Percentiles rank a stretch among this genome's conserved stretches.
Conservation (phyloP, 306 rosid species). For the Rubus parviflorus region DNA sequence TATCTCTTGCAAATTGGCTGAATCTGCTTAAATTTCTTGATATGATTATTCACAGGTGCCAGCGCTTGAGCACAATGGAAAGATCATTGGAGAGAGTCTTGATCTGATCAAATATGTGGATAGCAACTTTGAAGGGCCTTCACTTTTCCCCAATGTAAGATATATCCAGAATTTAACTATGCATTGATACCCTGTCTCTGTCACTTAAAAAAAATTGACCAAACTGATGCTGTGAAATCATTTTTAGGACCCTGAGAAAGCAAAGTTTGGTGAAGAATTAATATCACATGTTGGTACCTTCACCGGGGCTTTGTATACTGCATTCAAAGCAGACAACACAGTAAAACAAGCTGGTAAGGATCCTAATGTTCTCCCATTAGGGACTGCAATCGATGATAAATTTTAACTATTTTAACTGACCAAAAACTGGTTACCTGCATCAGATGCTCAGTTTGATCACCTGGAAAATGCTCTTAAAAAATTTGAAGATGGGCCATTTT, state of each 20-base stretch:
- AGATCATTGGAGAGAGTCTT: slow-evolving; percentile 82
- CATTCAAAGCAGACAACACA: slow-evolving; percentile 43
- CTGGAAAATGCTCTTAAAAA: slow-evolving; percentile 73
- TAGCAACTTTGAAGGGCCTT: slow-evolving; percentile 50
- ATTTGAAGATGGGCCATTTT: slow-evolving; percentile 72
- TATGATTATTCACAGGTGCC: slow-evolving; percentile 55
- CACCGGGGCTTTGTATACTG: slow-evolving; percentile 16
- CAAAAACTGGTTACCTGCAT: slow-evolving; percentile 8
- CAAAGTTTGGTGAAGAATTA: slow-evolving; percentile 50
- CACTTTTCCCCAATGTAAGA: slow-evolving; percentile 64
- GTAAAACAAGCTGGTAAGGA: slow-evolving; percentile 44
- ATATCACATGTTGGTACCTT: slow-evolving; percentile 50
- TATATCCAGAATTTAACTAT: neutral
- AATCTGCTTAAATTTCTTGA: neutral
- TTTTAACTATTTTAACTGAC: neutral
- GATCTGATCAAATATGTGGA: slow-evolving; percentile 78
- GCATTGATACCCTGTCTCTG: neutral
- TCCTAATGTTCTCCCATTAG: slow-evolving; percentile 2
- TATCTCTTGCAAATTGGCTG: neutral
- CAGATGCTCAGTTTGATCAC: slow-evolving; percentile 66
- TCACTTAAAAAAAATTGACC: neutral
- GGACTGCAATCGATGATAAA: neutral
- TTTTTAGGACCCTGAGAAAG: slow-evolving; percentile 57
- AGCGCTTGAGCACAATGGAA: slow-evolving; percentile 82
- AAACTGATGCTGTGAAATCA: neutral